Evolutionary conservation across 805 yeast genomes (phyloP), one percentile per base, ranked within the genome.

Genomic region (Candida parachauliodes): DNA sequence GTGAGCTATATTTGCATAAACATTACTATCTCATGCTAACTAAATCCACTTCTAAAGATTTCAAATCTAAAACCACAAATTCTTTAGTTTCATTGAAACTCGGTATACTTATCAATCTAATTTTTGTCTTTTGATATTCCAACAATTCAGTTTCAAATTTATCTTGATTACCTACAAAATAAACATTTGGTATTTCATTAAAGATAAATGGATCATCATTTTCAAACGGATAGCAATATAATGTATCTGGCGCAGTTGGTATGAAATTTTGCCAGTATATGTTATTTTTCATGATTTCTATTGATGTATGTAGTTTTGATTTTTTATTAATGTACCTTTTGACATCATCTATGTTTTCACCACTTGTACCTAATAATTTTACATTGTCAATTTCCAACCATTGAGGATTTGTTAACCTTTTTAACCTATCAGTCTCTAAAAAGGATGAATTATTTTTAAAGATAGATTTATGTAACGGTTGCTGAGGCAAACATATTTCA

Each of bases 161-260:
- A 0, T 81, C 76, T 57, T 88, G 96, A 54, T 89, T 91, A 0
- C 96, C 98, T 3, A 77, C 87, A 49, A 87, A 78, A 52, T 84
- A 88, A 2, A 89, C 82, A 54, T 88, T 89, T 1, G 98, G 98
- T 12, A 85, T 77, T 8, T 64, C 64, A 8, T 34, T 43, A n/a
- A 93, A 63, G 2, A 80, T 67, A 57, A 91, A 88, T 3, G 98
- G 98, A 57, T 93, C 98, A 2, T 54, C 50, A 18, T 78, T 76
- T 8, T 74, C 72, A 51, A 72, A 89, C 1, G 98, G 97, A 50
- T 87, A 88, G 47, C 95, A 81, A 72, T 89, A 83, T 29, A 93
- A 62, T 0, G 98, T 93, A 52, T 93, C 98, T 0, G 98, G 98
- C 1, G 96, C 95, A 0, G 97, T 88, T 2, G 98, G 98, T 1